These are phyloP conservation scores for Hypoxylon intermedium DNA, from an alignment of 495 filamentous ascomycete species.

Conservation along the genomic window DNA sequence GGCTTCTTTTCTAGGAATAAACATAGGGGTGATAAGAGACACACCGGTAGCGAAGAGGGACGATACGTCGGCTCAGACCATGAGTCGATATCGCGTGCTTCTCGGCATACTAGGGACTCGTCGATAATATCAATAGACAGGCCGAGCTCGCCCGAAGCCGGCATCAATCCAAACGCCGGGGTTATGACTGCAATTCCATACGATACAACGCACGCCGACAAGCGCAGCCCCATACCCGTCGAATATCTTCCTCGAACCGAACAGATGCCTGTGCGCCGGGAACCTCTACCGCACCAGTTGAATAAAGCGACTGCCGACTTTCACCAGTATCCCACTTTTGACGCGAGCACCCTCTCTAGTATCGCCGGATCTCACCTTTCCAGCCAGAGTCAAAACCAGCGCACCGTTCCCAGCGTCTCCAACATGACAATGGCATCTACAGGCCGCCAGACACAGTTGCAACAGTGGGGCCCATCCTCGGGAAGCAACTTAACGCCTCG, in stretches of 20 bases:
- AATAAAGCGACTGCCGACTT: slow-evolving; percentile 80
- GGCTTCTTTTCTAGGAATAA: slow-evolving; percentile 85
- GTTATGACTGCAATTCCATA: slow-evolving; percentile 91
- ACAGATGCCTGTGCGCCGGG: slow-evolving; percentile 66
- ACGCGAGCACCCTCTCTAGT: slow-evolving; percentile 56
- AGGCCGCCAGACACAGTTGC: slow-evolving; percentile 72
- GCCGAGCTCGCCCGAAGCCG: slow-evolving; percentile 57
- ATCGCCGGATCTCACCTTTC: slow-evolving; percentile 65
- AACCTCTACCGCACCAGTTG: slow-evolving; percentile 80
- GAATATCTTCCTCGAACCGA: slow-evolving; percentile 78
- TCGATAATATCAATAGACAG: slow-evolving; percentile 78
- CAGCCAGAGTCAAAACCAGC: slow-evolving; percentile 62
- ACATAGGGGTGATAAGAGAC: slow-evolving; percentile 72
- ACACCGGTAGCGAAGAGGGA: slow-evolving; percentile 58
- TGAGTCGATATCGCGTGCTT: slow-evolving; percentile 71
- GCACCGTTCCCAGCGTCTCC: slow-evolving; percentile 72
- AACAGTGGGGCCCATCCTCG: slow-evolving; percentile 70
- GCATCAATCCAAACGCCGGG: slow-evolving; percentile 77
- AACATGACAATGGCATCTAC: slow-evolving; percentile 74
- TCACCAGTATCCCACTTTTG: slow-evolving; percentile 87
- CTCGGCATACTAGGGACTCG: slow-evolving; percentile 79
- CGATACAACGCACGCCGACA: slow-evolving; percentile 73
- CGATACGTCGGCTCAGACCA: slow-evolving; percentile 56
- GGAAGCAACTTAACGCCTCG: slow-evolving; percentile 45
- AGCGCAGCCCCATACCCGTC: slow-evolving; percentile 72